Base-by-base conservation (phyloP, 495 filamentous ascomycete genomes). In the Lophiostoma macrostomum region DNA sequence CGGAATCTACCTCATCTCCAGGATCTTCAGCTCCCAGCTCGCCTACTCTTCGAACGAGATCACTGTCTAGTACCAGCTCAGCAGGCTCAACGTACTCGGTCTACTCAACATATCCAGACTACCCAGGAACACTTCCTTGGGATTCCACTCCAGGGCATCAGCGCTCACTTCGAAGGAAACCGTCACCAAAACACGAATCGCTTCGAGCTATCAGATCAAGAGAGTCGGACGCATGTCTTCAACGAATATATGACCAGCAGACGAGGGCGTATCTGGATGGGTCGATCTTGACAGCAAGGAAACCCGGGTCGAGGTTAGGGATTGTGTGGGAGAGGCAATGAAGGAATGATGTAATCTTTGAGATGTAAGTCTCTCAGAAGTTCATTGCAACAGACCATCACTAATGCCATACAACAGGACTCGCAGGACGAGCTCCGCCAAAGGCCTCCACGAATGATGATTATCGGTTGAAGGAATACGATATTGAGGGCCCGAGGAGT, bases 221-320 rank as follows among this genome's bases (percentile, higher is more conserved):
- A 42, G 50, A 65, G n/a, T 67, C 64, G 0, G 69, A 71, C 10
- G 65, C 60, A 10, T 61, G 58, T 27, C 42, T 71, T 30, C 58
- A 66, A 54, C 52, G 53, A 12, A 49, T 59, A n/a, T 71, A 68
- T 45, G 66, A 71, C 25, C 38, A 42, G 11, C 65, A 67, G 53
- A 66, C 65, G 5, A 28, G 47, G 6, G 48, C 56, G 12, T 71
- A 71, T 36, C 56, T 71, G 2, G 30, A 67, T 27, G 59, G 60
- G 4, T 57, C 22, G 10, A 44, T 67, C 13, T 54, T 60, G 13
- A 16, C n/a, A 1, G 13, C 28, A 7, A 14, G 14, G 16, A 12
- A 43, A 14, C 5, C 4, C 13, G 36, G 39, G 20, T 28, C 40
- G 8, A 37, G 23, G 40, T 30, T 46, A 10, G 13, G 41, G 3